Evolutionary conservation across 2,329 filamentous ascomycete species (phyloP).

Genomic region (Botrytis tulipae): DNA sequence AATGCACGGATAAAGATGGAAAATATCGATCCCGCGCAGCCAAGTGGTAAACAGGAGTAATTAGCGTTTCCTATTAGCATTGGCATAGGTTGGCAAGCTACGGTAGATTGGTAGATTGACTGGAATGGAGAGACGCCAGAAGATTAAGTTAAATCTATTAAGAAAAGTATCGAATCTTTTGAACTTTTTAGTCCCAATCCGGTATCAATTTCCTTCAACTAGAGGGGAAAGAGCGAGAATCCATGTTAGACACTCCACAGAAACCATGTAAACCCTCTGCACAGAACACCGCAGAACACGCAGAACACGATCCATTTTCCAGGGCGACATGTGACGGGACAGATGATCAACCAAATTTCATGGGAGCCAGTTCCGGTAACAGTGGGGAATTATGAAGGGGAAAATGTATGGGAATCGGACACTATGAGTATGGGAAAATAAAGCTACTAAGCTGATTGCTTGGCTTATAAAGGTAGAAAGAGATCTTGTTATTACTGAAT

Average conservation of each 20-base stretch:
- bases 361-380: not conserved
- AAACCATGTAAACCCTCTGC: not conserved
- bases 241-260: not conserved
- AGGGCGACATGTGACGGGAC: slow-evolving; percentile 12
- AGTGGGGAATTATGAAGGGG: not conserved
- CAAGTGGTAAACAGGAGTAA: not conserved
- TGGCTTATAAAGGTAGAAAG: not conserved
- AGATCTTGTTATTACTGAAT: not conserved
- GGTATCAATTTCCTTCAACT: not conserved
- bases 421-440: too few relatives aligned
- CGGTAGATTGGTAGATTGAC: not conserved
- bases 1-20: slow-evolving; percentile 12
- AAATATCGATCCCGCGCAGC: slow-evolving; percentile 9
- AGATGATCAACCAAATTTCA: slow-evolving; percentile 1
- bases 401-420: not conserved
- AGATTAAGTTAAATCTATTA: not conserved
- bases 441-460: too few relatives aligned
- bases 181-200: not conserved
- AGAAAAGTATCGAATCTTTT: not conserved
- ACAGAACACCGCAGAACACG: not conserved
- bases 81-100: not conserved
- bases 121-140: not conserved
- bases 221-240: not conserved
- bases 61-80: not conserved
- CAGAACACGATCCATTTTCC: slow-evolving; percentile 6